A percentile compares a stretch with the other conserved stretches of the same genome.
Conservation (phyloP, 306 rosid species). For the Lotus japonicus region DNA sequence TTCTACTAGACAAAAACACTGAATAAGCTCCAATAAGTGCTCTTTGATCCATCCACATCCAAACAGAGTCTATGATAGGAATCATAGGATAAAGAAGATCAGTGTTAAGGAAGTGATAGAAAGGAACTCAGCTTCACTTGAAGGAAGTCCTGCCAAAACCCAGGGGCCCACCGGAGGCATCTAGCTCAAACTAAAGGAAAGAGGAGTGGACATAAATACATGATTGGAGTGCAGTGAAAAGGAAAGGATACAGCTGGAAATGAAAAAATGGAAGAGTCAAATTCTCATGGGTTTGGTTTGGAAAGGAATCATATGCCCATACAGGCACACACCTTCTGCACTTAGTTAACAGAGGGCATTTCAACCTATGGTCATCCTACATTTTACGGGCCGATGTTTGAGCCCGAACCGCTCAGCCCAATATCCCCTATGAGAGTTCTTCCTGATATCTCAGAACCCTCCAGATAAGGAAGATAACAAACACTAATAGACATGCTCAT, state of each 20-base stretch:
- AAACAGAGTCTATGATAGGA: too few relatives aligned
- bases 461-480: too few relatives aligned
- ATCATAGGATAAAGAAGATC: too few relatives aligned
- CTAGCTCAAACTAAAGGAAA: constrained; percentile 17
- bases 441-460: too few relatives aligned
- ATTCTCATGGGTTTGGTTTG: constrained; percentile 9
- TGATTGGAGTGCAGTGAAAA: neutral
- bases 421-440: too few relatives aligned
- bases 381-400: neutral
- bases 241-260: neutral
- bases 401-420: too few relatives aligned
- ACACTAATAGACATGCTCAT: too few relatives aligned
- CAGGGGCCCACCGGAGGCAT: constrained; percentile 2
- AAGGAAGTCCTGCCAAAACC: neutral
- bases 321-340: neutral
- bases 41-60: too few relatives aligned
- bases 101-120: too few relatives aligned
- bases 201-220: constrained; percentile 4
- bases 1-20: too few relatives aligned
- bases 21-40: too few relatives aligned
- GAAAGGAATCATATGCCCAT: constrained; percentile 16
- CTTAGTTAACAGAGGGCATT: constrained; percentile 6
- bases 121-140: too few relatives aligned
- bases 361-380: constrained; percentile 11
- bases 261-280: neutral